Base-by-base conservation (phyloP, 2,329 filamentous ascomycete genomes). In the Claviceps sp. region DNA sequence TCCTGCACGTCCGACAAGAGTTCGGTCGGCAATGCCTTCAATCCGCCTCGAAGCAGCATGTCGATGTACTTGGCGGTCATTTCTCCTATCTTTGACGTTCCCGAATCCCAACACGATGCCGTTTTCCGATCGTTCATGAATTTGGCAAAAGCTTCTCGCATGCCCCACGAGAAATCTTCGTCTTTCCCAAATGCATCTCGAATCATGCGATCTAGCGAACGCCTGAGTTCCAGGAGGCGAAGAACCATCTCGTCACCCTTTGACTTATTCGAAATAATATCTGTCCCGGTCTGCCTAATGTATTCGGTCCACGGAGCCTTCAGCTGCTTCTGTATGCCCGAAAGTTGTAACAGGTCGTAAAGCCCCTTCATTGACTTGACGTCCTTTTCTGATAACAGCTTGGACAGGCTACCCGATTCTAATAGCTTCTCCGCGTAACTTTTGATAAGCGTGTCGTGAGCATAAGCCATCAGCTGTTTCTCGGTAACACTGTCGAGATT, bases 1-100 rank as follows among this genome's bases (percentile, higher is more conserved):
- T 83, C 81, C 55, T 78, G 78, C 41, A 67, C 65, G 58, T 85
- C 80, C 1, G 82, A 79, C 1, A 82, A 72, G 8, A 91, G 72
- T 22, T 80, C 78, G 45, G 81, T 76, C 1, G 87, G 88, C 8
- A 94, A 78, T 0, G 85, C 84, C 66, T 94, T 97, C 47, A 91
- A 76, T 1, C 93, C 94, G 48, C 88, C 88, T 52, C 89, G 83
- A 37, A 98, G 77, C 20, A 98, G 74, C 70, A 86, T 77, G 67
- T 98, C 93, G 55, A 98, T 86, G 61, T 97, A 90, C 68, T 96
- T 97, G 34, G 93, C 94, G 59, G 96, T 94, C 90, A 97, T 95
- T 71, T 98, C 93, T 48, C 91, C 93, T 14, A 95, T 88, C 73
- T 95, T 97, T 18, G 89, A 88, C 52, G 90, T 94, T 52, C 89